Base-by-base conservation (phyloP, 495 filamentous ascomycete species). In the Aspergillus asperescens region DNA sequence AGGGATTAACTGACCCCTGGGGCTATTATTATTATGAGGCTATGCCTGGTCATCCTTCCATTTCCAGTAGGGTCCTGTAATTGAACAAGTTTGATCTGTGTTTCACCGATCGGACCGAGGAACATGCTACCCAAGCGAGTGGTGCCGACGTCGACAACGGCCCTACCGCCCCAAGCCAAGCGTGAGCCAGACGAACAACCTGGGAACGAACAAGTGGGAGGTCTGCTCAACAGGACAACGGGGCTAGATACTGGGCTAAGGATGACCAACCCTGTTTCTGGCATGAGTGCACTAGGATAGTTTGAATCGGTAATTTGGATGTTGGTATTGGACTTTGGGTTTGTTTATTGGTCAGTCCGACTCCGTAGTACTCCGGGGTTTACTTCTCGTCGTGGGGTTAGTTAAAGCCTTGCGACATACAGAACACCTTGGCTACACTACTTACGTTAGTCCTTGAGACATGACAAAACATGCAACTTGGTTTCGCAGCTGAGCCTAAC, bases 1-100 rank as follows among this genome's bases (percentile, higher is more conserved):
- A 52, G 59, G 44, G 73, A 74, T 50, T 76, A 62, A 56, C 20
- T n/a, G n/a, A n/a, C n/a, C n/a, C n/a, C n/a, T n/a, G n/a, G n/a
- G n/a, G n/a, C n/a, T n/a, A n/a, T n/a, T n/a, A n/a, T n/a, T n/a
- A n/a, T n/a, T n/a, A n/a, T n/a, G n/a, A 38, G 6, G 35, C 16
- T 16, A 5, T 38, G 35, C 12, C 16, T 16, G n/a, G 16, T 16
- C 16, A 18, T 13, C 2, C 15, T 4, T 38, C 35, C n/a, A 16
- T 38, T 38, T 22, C 18, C 19, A 40, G 37, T 40, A 40, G 23
- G 37, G 15, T 40, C 8, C 8, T 40, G 37, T 40, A 40, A 40
- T 23, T 22, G 3, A 10, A 13, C 10, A 3, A 13, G 5, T 10
- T 22, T 22, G 2, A n/a, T n/a, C n/a, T n/a, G n/a, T n/a, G n/a